phyloP scores from a whole-genome alignment of 176 grass and related monocot species.

The Aechmea fasciata region DNA sequence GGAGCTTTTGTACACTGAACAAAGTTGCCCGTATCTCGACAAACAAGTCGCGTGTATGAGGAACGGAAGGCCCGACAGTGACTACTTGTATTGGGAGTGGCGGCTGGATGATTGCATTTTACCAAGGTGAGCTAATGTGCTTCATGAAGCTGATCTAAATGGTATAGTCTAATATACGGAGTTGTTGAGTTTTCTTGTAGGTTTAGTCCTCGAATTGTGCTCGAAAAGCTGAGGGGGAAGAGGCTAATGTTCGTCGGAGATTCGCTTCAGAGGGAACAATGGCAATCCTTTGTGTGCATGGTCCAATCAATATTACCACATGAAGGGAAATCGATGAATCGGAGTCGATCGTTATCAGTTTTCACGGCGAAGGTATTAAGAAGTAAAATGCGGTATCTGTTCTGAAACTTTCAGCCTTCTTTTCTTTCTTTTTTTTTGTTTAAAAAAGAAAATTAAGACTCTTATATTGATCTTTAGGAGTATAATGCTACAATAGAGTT shows the following conservation, averaged over 20 bases:
- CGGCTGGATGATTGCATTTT: slow-evolving; percentile 53
- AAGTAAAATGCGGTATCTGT: neutral
- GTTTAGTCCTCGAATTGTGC: slow-evolving; percentile 37
- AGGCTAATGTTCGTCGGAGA: slow-evolving; percentile 79
- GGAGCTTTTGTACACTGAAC: slow-evolving; percentile 37
- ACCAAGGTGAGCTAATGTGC: slow-evolving; percentile 35
- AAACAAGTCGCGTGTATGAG: slow-evolving; percentile 43
- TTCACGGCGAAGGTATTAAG: slow-evolving; percentile 33
- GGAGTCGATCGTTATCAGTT: slow-evolving; percentile 26
- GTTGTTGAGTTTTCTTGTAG: slow-evolving; percentile 15
- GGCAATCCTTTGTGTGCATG: slow-evolving; percentile 56
- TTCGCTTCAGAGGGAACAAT: slow-evolving; percentile 63
- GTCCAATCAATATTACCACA: slow-evolving; percentile 42
- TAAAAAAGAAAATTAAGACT: neutral
- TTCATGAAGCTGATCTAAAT: neutral
- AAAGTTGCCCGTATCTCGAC: slow-evolving; percentile 61
- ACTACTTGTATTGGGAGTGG: slow-evolving; percentile 74
- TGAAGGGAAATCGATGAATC: slow-evolving; percentile 33
- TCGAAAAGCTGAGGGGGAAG: slow-evolving; percentile 66
- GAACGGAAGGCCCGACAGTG: slow-evolving; percentile 58
- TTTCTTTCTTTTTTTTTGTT: too few relatives aligned
- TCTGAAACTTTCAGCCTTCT: neutral
- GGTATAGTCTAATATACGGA: neutral
- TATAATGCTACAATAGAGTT: slow-evolving; percentile 55
- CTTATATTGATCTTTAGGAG: slow-evolving; percentile 6